These are phyloP conservation scores for Citrullus mucosospermus DNA, from an alignment of 306 rosid genomes.

Conservation along the genomic window DNA sequence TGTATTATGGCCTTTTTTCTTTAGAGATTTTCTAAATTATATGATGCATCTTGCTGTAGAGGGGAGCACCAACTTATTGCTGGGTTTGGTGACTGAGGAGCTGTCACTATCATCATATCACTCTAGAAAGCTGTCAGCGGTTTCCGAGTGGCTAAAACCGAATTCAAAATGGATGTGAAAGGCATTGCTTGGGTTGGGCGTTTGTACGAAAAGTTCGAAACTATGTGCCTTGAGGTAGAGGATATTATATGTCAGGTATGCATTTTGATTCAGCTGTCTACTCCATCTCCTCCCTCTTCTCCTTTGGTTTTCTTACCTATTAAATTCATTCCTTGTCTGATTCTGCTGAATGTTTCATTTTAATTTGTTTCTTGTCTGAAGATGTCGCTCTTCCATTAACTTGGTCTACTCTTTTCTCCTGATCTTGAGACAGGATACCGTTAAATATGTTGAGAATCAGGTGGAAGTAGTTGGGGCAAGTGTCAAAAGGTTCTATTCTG, in stretches of 20 bases:
- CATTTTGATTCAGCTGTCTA: slow-evolving; percentile 6
- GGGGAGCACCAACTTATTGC: slow-evolving; percentile 9
- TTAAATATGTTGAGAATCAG: slow-evolving; percentile 64
- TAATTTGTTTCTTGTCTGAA: not conserved
- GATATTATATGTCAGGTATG: slow-evolving; percentile 59
- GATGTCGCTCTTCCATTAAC: not conserved
- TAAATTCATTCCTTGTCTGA: not conserved
- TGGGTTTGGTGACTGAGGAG: slow-evolving; percentile 3
- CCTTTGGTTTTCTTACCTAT: not conserved
- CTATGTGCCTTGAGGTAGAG: slow-evolving; percentile 76
- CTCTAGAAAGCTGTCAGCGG: not conserved
- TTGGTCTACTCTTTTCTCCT: not conserved
- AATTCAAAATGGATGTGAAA: slow-evolving; percentile 42
- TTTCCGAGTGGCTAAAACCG: slow-evolving; percentile 11
- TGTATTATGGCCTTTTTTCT: not conserved
- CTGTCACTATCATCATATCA: not conserved
- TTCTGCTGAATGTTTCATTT: not conserved
- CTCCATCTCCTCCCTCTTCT: not conserved
- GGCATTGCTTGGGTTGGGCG: slow-evolving; percentile 70
- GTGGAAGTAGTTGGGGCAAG: slow-evolving; percentile 65
- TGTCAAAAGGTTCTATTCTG: slow-evolving; percentile 60
- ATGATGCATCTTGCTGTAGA: slow-evolving; percentile 18
- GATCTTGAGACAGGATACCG: slow-evolving; percentile 43
- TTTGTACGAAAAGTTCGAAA: slow-evolving; percentile 57
- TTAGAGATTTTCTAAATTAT: not conserved